Conservation (phyloP, 495 filamentous ascomycete genomes). For the Lasiosphaeria miniovina region DNA sequence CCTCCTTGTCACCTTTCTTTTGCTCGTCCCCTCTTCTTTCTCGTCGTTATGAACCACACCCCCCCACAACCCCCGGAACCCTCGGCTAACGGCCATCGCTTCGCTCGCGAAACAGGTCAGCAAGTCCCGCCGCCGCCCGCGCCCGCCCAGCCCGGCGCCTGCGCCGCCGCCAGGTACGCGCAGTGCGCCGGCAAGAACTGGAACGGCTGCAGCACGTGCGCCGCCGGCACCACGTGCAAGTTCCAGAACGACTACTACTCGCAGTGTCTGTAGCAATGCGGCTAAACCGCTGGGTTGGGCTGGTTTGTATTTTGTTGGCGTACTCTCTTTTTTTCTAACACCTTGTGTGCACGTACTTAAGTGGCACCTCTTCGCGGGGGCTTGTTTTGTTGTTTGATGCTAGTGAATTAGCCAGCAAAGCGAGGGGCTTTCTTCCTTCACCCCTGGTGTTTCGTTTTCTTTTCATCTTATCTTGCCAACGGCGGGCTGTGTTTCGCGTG, state of each 20-base stretch:
- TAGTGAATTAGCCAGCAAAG: too few relatives aligned
- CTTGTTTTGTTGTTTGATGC: too few relatives aligned
- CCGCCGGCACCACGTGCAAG: conserved; percentile 39
- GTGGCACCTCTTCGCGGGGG: too few relatives aligned
- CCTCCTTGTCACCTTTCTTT: conserved; percentile 3
- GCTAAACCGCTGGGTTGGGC: too few relatives aligned
- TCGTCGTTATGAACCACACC: neutral
- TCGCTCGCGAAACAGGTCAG: neutral
- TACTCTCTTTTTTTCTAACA: too few relatives aligned
- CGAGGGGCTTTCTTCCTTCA: too few relatives aligned
- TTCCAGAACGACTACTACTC: conserved; percentile 49
- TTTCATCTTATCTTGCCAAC: too few relatives aligned
- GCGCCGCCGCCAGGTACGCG: conserved; percentile 31
- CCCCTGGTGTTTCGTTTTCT: too few relatives aligned
- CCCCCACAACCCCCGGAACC: neutral
- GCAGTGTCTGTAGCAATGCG: conserved; percentile 32
- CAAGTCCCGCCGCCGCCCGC: neutral
- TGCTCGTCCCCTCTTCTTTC: neutral
- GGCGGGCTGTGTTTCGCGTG: too few relatives aligned
- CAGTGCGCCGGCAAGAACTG: conserved; percentile 51
- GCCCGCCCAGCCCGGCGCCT: conserved; percentile 12
- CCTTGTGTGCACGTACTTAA: too few relatives aligned
- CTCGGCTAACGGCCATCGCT: neutral
- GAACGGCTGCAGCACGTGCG: conserved; percentile 46
- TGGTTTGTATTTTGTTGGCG: too few relatives aligned